A percentile compares a stretch with the other conserved stretches of the same genome.
phyloP scores from a whole-genome alignment of 345 rosid genomes.

The Camelina neglecta region DNA sequence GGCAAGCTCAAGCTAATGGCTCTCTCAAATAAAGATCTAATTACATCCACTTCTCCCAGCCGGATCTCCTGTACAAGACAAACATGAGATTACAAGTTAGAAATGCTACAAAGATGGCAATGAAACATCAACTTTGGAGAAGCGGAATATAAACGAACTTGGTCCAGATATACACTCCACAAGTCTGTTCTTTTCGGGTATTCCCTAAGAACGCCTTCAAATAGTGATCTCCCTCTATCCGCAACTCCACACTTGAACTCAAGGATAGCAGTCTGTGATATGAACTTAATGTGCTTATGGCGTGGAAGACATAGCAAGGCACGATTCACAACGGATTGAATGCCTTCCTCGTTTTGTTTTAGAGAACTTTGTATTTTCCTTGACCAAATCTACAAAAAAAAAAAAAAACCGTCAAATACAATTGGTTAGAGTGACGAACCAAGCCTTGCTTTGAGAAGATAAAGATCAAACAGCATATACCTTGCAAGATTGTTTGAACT shows the following conservation, averaged over 20 bases:
- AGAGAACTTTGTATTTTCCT: constrained; percentile 62
- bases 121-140: background rate
- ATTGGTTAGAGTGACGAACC: constrained; percentile 18
- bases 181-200: constrained; percentile 95
- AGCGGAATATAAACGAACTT: constrained; percentile 51
- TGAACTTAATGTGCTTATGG: constrained; percentile 83
- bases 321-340: constrained; percentile 70
- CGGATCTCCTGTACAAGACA: constrained; percentile 68
- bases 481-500: constrained; percentile 96
- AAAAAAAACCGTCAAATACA: constrained; percentile 4
- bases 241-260: constrained; percentile 91
- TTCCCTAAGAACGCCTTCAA: constrained; percentile 84
- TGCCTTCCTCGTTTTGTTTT: constrained; percentile 61
- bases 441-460: background rate
- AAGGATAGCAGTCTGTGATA: constrained; percentile 81
- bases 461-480: constrained; percentile 45
- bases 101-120: constrained; percentile 5
- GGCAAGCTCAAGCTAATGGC: constrained; percentile 87
- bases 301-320: constrained; percentile 84
- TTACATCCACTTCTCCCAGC: constrained; percentile 72
- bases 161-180: constrained; percentile 96
- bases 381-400: constrained; percentile 69
- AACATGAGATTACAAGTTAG: constrained; percentile 15
- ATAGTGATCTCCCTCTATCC: constrained; percentile 85
- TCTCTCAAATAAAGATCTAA: constrained; percentile 79